Evolutionary conservation across 805 yeast genomes (phyloP), one percentile per base, ranked within the genome.

Genomic region (Pichia scutulata): DNA sequence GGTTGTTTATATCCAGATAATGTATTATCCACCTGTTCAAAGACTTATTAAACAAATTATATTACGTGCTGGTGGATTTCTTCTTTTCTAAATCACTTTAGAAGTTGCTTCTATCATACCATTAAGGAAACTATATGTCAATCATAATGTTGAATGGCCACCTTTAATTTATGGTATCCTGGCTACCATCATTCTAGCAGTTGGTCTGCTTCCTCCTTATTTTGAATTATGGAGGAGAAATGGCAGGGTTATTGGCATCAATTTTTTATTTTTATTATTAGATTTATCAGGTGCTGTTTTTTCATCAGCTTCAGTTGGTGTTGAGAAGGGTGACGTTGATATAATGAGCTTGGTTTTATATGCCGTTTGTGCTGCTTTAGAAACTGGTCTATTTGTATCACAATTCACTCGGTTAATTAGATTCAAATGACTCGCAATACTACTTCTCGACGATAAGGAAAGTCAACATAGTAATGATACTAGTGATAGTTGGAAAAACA

Each of bases 321-420:
- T 48, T 14, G 64, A 70, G 8, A 68, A 70, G 7, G 75, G 73
- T 1, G 72, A 73, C 37, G 60, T 86, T 62, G 97, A 90, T 64
- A 65, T 80, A n/a, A 74, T 92, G 78, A 93, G 97, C 42, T 75
- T 86, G 55, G 73, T 86, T 0, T 72, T 90, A 37, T 90, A 90
- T 63, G 73, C 80, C 12, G 73, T 89, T 19, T 89, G 90, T 36
- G 80, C 89, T 4, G 78, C 66, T 1, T 61, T 89, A 64, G 97
- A 90, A 60, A 48, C 83, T 2, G 97, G 97, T 0, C 86, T 90
- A 14, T 79, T 86, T 57, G 28, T 70, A 0, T 78, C 88, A 46
- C 97, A 89, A 50, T 57, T 75, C 9, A 69, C 85, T 14, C 89
- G 97, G 97, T 70, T 73, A 58, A 53, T 77, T 43, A 63, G 82